Conservation (phyloP, 225 moss, liverwort and hornwort genomes). For the Polytrichum formosum region DNA sequence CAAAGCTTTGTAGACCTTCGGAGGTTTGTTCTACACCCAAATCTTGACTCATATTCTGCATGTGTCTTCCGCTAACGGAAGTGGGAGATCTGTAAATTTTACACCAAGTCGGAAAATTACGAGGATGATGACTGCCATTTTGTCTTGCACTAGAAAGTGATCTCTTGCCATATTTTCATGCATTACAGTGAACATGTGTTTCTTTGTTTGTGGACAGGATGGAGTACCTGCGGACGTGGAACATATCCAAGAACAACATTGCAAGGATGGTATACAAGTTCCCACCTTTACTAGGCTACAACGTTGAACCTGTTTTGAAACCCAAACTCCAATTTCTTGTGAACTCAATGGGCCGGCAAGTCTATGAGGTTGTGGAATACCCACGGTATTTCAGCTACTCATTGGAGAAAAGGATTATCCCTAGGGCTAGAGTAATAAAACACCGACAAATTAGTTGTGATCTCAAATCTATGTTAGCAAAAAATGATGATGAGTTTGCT, state of each 20-base stretch:
- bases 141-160: neutral
- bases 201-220: conserved; percentile 48
- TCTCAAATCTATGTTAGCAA: conserved; percentile 72
- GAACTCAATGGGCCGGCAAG: conserved; percentile 54
- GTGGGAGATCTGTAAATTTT: no score
- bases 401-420: conserved; percentile 83
- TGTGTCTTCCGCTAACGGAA: no score
- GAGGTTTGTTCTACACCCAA: no score
- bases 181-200: neutral
- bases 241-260: conserved; percentile 62
- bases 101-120: no score
- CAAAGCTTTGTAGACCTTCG: no score
- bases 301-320: conserved; percentile 64
- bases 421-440: conserved; percentile 73
- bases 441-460: conserved; percentile 66
- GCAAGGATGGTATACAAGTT: conserved; percentile 76
- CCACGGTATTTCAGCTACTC: conserved; percentile 95
- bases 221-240: conserved; percentile 62
- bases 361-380: conserved; percentile 74
- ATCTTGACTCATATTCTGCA: no score
- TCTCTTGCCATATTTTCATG: neutral
- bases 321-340: conserved; percentile 82
- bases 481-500: conserved; percentile 85
- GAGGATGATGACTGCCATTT: no score
- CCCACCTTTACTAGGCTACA: conserved; percentile 84